phyloP scores from a whole-genome alignment of 1,139 yeast genomes.

The Blastobotrys buckinghamii region DNA sequence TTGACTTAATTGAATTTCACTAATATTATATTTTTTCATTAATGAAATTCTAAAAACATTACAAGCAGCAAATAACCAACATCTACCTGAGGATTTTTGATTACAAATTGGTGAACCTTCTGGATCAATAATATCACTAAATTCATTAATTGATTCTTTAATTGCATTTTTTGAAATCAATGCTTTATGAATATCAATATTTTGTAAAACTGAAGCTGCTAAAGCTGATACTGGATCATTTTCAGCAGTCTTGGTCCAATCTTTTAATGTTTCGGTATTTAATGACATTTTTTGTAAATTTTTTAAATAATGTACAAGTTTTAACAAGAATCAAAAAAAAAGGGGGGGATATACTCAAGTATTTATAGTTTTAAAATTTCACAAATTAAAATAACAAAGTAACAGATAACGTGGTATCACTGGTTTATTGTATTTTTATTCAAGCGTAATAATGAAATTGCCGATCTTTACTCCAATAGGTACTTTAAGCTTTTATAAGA shows the following conservation, averaged over 20 bases:
- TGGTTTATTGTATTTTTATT: too few relatives aligned
- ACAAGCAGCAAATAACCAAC: slow-evolving; percentile 84
- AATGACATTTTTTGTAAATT: slow-evolving; percentile 16
- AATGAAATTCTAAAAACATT: slow-evolving; percentile 62
- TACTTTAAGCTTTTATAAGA: too few relatives aligned
- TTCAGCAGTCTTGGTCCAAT: slow-evolving; percentile 27
- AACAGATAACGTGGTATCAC: too few relatives aligned
- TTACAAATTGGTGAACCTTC: slow-evolving; percentile 70
- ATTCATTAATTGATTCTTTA: slow-evolving; percentile 41
- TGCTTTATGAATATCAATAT: slow-evolving; percentile 32
- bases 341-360: not conserved
- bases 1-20: slow-evolving; percentile 71
- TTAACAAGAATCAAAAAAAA: not conserved
- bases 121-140: slow-evolving; percentile 52
- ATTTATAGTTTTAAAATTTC: not conserved
- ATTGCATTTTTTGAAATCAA: slow-evolving; percentile 41
- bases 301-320: too few relatives aligned
- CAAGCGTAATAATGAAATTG: too few relatives aligned
- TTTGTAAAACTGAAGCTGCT: slow-evolving; percentile 31
- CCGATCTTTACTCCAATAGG: too few relatives aligned
- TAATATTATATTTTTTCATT: slow-evolving; percentile 56
- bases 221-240: slow-evolving; percentile 26
- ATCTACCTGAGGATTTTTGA: slow-evolving; percentile 71
- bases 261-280: slow-evolving; percentile 17
- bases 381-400: too few relatives aligned